These are phyloP conservation scores for Pythium pectinolyticum DNA, from an alignment of 352 stramenopile genomes.

Conservation along the genomic window DNA sequence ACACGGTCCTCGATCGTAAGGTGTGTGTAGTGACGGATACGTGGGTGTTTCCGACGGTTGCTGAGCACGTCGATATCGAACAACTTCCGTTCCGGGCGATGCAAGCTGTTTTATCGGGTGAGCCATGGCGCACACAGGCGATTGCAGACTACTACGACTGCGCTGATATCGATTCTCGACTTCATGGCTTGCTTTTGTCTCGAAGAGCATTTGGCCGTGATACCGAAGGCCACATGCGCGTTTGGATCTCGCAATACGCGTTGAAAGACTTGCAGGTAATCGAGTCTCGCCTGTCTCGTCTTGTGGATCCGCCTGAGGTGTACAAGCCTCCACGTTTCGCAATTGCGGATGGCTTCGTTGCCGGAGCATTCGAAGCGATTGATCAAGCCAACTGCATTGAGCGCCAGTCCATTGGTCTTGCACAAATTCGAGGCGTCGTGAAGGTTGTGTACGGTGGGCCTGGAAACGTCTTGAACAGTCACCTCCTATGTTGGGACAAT, in stretches of 20 bases:
- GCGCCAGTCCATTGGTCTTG: slow-evolving; percentile 15
- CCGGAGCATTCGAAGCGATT: slow-evolving; percentile 7
- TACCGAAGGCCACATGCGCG: not conserved
- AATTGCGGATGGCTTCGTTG: slow-evolving; percentile 24
- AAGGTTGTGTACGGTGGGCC: slow-evolving; percentile 26
- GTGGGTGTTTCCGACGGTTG: not conserved
- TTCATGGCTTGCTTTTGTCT: slow-evolving; percentile 8
- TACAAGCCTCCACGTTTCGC: slow-evolving; percentile 13
- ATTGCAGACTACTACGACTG: slow-evolving; percentile 22
- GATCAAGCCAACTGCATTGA: slow-evolving; percentile 10
- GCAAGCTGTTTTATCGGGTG: no score
- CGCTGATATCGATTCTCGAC: slow-evolving; percentile 8
- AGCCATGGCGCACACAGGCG: not conserved
- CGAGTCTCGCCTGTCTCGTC: not conserved
- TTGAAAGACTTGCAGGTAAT: slow-evolving; percentile 4
- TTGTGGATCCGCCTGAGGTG: not conserved
- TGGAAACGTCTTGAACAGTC: slow-evolving; percentile 19
- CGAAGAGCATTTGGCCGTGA: not conserved
- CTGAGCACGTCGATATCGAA: no score
- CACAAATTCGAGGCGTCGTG: slow-evolving; percentile 13
- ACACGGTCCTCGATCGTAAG: slow-evolving; percentile 19
- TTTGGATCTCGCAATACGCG: slow-evolving; percentile 12
- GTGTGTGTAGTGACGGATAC: not conserved
- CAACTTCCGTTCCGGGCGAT: no score
- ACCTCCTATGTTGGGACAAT: slow-evolving; percentile 28